Evolutionary conservation across 768 basidiomycete species (phyloP), one percentile per base, ranked within the genome.

Genomic region (Pleurotus ostreatus): DNA sequence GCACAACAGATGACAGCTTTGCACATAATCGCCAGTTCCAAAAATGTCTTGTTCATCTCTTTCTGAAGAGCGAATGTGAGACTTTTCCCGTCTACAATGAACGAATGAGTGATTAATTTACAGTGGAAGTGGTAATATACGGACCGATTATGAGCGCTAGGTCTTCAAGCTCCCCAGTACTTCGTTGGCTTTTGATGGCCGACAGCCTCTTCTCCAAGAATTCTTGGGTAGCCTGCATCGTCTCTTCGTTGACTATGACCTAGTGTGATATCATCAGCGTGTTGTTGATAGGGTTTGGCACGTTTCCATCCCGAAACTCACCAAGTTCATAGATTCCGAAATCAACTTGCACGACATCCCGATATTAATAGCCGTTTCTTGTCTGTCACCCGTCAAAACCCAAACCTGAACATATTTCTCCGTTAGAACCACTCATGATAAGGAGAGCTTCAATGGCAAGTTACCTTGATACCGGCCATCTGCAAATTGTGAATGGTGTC

Each of bases 331-430:
- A 7, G 92, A 94, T 72, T 99, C 97, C 4, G 94, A 93, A 49
- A 99, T 98, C 64, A 99, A 71, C 60, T 94, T 83, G 74, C 97
- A 98, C 1, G 94, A 96, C 81, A 98, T 87, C 52, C 97, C 97
- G 60, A 99, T 98, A 65, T 99, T 99, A 71, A 99, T 98, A 13
- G 97, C 97, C 1, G 97, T 99, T 71, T 99, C 97, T 74, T 99
- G 97, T 61, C 97, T 78, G 70, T 99, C 97, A 1, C 97, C 97
- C 2, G 97, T 99, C 49, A 99, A 74, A 6, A 99, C 95, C 97
- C 97, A 99, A 15, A 99, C 86, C 87, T 89, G 60, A 13, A 34
- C 30, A 11, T 11, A 34, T 34, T 34, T 34, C 30, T 11, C 30
- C 30, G 30, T 34, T 4, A 34, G 11, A 34, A 9, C 30, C 11